Evolutionary conservation across 495 filamentous ascomycete species (phyloP).

Genomic region (Lindgomyces ingoldianus): DNA sequence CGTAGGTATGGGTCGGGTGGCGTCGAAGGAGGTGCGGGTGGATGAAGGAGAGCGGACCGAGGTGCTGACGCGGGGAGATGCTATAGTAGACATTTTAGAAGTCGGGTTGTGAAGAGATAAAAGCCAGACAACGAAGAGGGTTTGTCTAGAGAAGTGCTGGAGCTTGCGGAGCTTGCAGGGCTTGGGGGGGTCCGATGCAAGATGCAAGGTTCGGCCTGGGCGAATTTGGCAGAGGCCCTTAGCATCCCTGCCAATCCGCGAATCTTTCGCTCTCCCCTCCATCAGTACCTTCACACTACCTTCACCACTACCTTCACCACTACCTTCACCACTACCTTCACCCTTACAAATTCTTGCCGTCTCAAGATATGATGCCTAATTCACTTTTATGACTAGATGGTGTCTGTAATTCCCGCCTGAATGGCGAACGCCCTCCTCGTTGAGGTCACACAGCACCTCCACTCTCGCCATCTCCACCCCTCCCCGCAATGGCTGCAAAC

Average conservation of each 20-base stretch:
- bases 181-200: no score
- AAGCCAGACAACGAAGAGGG: no score
- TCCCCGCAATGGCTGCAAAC: conserved; percentile 42
- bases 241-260: no score
- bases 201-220: no score
- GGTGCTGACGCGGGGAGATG: conserved; percentile 55
- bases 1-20: conserved; percentile 47
- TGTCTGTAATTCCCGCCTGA: background rate
- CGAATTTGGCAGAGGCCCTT: no score
- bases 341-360: background rate
- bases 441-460: conserved; percentile 41
- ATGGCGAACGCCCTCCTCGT: conserved; percentile 30
- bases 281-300: no score
- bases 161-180: background rate
- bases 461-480: conserved; percentile 40
- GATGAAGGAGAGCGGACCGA: conserved; percentile 73
- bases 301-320: no score
- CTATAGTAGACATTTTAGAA: conserved; percentile 63
- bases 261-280: no score
- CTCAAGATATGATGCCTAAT: background rate
- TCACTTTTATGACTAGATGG: background rate
- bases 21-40: conserved; percentile 71
- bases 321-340: no score
- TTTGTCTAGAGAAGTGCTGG: background rate
- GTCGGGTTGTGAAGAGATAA: no score